Conservation (phyloP, 1,284 basidiomycete species). For the Coniferiporia weirii region DNA sequence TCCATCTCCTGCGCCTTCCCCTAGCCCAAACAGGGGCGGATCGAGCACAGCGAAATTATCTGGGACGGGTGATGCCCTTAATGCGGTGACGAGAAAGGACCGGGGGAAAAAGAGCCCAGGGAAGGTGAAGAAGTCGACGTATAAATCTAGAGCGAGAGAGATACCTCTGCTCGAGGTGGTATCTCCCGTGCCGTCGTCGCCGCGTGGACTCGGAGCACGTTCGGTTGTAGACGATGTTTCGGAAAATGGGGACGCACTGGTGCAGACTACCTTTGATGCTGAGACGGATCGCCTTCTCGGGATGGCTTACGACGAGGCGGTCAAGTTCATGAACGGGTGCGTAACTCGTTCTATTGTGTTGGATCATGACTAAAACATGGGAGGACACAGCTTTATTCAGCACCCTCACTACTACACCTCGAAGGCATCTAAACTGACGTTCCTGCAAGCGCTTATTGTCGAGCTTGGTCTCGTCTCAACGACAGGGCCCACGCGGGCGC, state of each 20-base stretch:
- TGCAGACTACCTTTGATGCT: slow-evolving; percentile 22
- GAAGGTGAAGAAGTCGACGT: slow-evolving; percentile 21
- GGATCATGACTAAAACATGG: neutral
- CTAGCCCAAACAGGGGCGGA: slow-evolving; percentile 6
- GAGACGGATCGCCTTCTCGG: slow-evolving; percentile 12
- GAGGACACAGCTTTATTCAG: slow-evolving; percentile 42
- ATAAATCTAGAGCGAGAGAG: neutral
- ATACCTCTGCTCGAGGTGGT: neutral
- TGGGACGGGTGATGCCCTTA: slow-evolving; percentile 3
- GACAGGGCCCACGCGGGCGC: slow-evolving; percentile 22
- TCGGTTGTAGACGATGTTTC: slow-evolving; percentile 51
- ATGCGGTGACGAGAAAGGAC: slow-evolving; percentile 11
- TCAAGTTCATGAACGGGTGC: slow-evolving; percentile 46
- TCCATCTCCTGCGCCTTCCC: slow-evolving; percentile 23
- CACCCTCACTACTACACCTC: slow-evolving; percentile 44
- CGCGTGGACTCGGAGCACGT: slow-evolving; percentile 29
- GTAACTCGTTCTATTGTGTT: slow-evolving; percentile 22
- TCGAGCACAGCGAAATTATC: neutral
- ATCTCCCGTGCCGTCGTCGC: slow-evolving; percentile 10
- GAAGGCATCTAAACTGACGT: slow-evolving; percentile 30
- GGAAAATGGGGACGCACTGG: slow-evolving; percentile 34
- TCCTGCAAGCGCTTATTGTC: slow-evolving; percentile 50
- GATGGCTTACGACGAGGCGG: slow-evolving; percentile 33
- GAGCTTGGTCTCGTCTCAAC: slow-evolving; percentile 50
- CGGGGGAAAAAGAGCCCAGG: slow-evolving; percentile 11